These are phyloP conservation scores for Tieghemostelium lacteum DNA, from an alignment of 78 protist species.

Conservation along the genomic window DNA sequence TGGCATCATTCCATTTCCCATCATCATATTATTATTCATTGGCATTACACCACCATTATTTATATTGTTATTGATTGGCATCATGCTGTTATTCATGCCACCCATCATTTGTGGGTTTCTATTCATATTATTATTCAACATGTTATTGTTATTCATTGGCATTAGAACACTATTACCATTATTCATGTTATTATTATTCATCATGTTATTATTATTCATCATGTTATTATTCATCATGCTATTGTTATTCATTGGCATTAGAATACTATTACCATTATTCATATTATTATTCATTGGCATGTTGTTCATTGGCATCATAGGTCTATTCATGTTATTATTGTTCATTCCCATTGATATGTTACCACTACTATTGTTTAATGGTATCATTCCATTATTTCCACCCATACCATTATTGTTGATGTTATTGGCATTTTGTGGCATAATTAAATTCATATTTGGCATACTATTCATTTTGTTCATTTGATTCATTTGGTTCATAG, in stretches of 20 bases:
- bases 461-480: background rate
- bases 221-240: background rate
- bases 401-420: constrained; percentile 1
- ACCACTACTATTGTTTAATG: background rate
- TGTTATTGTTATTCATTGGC: constrained; percentile 1
- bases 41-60: constrained; percentile 23
- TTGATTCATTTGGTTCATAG: background rate
- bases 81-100: too few species aligned
- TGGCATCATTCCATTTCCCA: background rate
- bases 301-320: background rate
- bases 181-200: too few species aligned
- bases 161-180: too few species aligned
- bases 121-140: background rate
- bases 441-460: background rate
- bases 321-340: background rate
- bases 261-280: constrained; percentile 33
- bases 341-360: too few species aligned
- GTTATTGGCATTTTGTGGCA: background rate
- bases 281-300: background rate
- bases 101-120: background rate
- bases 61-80: constrained; percentile 21
- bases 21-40: background rate
- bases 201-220: background rate
- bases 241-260: constrained; percentile 4
- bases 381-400: background rate